phyloP scores from a whole-genome alignment of 2,329 filamentous ascomycete genomes.

The Chrysoporthe cubensis region DNA sequence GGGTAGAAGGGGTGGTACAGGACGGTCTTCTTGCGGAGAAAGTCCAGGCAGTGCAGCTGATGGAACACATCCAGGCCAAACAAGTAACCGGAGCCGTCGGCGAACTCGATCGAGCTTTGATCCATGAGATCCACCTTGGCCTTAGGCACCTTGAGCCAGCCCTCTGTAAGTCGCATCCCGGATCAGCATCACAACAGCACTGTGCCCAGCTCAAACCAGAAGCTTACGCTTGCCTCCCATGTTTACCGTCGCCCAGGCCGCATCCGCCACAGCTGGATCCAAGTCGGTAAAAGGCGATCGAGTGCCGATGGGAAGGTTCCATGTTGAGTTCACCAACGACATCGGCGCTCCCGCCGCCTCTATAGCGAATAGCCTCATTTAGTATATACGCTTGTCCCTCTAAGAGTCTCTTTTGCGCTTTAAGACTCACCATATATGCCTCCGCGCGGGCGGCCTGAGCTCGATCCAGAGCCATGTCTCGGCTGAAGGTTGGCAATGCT shows the following conservation, averaged over 20 bases:
- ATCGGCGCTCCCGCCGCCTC: neutral
- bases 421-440: neutral
- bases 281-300: neutral
- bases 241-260: neutral
- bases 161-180: neutral
- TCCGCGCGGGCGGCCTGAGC: neutral
- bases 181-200: neutral
- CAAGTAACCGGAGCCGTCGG: neutral
- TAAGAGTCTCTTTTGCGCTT: neutral
- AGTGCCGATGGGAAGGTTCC: neutral
- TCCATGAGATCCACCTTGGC: neutral
- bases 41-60: neutral
- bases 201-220: neutral
- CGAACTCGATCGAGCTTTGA: neutral
- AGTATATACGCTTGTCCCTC: neutral
- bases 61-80: neutral
- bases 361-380: neutral
- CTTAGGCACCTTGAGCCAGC: neutral
- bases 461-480: neutral
- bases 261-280: neutral
- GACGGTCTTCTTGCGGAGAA: neutral
- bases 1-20: neutral
- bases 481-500: neutral
- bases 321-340: neutral
- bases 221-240: neutral